phyloP scores from a whole-genome alignment of 192 early-diverging fungal species.

The Chytriomyces sp. region DNA sequence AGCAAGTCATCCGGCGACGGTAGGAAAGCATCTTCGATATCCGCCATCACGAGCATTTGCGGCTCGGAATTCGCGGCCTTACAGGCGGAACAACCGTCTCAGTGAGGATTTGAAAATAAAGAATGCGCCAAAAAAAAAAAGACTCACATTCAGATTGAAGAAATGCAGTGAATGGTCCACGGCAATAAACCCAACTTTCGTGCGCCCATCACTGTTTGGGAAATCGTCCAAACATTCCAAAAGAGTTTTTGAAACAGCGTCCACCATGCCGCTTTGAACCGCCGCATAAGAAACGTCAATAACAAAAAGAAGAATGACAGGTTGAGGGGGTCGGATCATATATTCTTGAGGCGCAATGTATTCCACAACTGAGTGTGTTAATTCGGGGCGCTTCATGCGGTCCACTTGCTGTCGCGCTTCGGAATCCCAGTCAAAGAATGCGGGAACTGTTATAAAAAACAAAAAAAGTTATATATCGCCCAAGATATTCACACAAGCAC shows the following conservation, averaged over 20 bases:
- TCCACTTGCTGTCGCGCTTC: conserved; percentile 79
- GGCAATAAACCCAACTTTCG: conserved; percentile 88
- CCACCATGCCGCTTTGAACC: conserved; percentile 82
- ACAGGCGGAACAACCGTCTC: neutral
- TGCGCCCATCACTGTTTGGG: conserved; percentile 87
- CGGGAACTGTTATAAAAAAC: conserved; percentile 47
- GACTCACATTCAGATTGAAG: conserved; percentile 77
- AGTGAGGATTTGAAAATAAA: conserved; percentile 32
- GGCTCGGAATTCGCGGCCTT: conserved; percentile 71
- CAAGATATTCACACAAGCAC: neutral
- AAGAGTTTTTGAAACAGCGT: conserved; percentile 79
- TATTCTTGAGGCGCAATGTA: conserved; percentile 97
- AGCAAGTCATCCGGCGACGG: conserved; percentile 90
- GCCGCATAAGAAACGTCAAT: conserved; percentile 94
- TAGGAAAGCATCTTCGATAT: conserved; percentile 87
- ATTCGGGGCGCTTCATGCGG: conserved; percentile 85
- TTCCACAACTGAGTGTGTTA: conserved; percentile 90
- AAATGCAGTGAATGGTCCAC: conserved; percentile 90
- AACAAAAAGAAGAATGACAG: conserved; percentile 89
- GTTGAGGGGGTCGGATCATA: conserved; percentile 98
- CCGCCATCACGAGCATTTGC: conserved; percentile 92
- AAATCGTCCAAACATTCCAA: conserved; percentile 81
- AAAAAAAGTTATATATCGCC: no score
- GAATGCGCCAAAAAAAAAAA: neutral
- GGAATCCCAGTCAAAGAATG: conserved; percentile 65